Conservation (phyloP, 495 filamentous ascomycete genomes). For the Hypoxylon lienhwacheense region DNA sequence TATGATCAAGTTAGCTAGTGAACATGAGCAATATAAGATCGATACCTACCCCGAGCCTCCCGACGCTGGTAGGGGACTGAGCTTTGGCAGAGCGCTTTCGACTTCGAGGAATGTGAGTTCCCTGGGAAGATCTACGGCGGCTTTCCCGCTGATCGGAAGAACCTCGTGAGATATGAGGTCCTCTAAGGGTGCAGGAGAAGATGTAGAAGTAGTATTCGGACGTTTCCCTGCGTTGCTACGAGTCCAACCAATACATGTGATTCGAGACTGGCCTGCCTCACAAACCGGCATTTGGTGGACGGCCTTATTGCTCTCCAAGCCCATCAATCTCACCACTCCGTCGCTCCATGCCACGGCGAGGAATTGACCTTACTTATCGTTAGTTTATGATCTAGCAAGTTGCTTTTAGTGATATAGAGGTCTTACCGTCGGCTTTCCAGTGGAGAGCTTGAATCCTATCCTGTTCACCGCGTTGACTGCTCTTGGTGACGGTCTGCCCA, state of each 20-base stretch:
- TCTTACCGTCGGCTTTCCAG: conserved; percentile 81
- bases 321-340: conserved; percentile 67
- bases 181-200: conserved; percentile 34
- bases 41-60: conserved; percentile 58
- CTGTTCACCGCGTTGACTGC: conserved; percentile 51
- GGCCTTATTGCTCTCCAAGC: conserved; percentile 74
- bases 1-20: conserved; percentile 39
- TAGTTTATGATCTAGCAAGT: conserved; percentile 2
- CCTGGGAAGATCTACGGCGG: conserved; percentile 65
- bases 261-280: conserved; percentile 43
- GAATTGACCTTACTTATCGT: conserved; percentile 61
- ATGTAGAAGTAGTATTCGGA: neutral
- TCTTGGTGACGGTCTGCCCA: conserved; percentile 50
- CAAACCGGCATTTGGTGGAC: conserved; percentile 66
- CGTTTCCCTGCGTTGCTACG: conserved; percentile 63
- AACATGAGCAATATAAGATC: neutral
- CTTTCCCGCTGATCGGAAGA: conserved; percentile 23
- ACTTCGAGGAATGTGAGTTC: conserved; percentile 78
- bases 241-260: conserved; percentile 74
- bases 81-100: conserved; percentile 76
- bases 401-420: neutral
- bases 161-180: conserved; percentile 44
- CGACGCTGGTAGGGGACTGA: conserved; percentile 66
- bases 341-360: conserved; percentile 80
- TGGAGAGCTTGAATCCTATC: conserved; percentile 58